Conservation (phyloP, 2,329 filamentous ascomycete genomes). For the Talaromyces sp. region DNA sequence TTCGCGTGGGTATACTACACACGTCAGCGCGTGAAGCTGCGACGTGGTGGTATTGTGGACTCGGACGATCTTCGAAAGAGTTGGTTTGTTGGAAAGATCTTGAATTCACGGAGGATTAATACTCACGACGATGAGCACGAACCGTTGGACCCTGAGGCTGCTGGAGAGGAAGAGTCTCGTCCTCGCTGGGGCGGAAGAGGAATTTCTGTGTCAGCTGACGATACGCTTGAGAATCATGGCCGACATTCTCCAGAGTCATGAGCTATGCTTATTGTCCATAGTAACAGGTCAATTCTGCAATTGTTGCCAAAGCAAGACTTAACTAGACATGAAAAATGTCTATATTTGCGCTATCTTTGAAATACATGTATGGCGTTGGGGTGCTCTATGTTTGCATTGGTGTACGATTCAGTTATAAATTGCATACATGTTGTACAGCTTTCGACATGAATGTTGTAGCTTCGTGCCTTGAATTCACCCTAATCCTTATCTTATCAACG, state of each 20-base stretch:
- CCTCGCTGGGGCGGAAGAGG: slow-evolving; percentile 55
- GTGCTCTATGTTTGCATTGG: not conserved
- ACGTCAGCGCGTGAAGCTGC: slow-evolving; percentile 87
- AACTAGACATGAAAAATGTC: not conserved
- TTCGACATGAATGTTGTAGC: not conserved
- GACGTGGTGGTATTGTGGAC: slow-evolving; percentile 83
- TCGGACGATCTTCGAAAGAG: slow-evolving; percentile 81
- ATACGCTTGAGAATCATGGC: slow-evolving; percentile 36
- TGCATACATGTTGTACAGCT: not conserved
- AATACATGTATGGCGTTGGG: not conserved
- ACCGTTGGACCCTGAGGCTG: slow-evolving; percentile 31
- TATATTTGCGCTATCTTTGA: not conserved
- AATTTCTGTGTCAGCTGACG: slow-evolving; percentile 60
- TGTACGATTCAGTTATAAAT: not conserved
- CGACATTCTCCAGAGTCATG: not conserved
- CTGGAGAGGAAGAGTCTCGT: slow-evolving; percentile 35
- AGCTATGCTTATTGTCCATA: not conserved
- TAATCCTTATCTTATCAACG: not conserved
- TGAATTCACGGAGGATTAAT: slow-evolving; percentile 51
- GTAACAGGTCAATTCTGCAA: fast-evolving
- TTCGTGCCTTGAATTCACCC: not conserved
- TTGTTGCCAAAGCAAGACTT: not conserved
- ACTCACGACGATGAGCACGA: slow-evolving; percentile 38
- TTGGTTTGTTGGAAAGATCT: slow-evolving; percentile 76
- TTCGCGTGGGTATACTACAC: slow-evolving; percentile 98